Conservation (phyloP, 2,329 filamentous ascomycete species). For the Botryosphaeria agaves region DNA sequence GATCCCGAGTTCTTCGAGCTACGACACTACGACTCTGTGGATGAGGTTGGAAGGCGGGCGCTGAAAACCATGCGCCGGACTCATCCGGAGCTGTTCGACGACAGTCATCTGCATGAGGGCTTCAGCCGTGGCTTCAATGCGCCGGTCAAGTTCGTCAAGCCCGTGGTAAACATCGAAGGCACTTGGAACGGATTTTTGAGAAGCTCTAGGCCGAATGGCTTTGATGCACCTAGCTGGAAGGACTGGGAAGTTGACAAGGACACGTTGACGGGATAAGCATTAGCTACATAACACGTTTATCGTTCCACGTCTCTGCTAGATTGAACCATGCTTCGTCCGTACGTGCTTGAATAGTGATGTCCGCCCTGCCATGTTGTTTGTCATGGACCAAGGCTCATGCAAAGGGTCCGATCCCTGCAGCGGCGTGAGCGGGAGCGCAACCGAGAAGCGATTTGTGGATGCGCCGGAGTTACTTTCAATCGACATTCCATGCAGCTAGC, state of each 20-base stretch:
- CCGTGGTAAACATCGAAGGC: constrained; percentile 27
- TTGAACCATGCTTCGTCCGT: too few relatives aligned
- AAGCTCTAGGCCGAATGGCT: constrained; percentile 34
- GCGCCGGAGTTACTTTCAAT: too few relatives aligned
- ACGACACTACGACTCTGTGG: constrained; percentile 44
- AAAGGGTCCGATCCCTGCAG: too few relatives aligned
- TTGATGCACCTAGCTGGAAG: constrained; percentile 31
- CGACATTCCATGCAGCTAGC: too few relatives aligned
- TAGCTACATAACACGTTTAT: too few relatives aligned
- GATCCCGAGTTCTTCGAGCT: constrained; percentile 38
- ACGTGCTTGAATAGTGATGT: too few relatives aligned
- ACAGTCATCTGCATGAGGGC: constrained; percentile 29
- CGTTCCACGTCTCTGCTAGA: too few relatives aligned
- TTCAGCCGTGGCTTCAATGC: constrained; percentile 26
- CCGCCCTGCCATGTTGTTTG: too few relatives aligned
- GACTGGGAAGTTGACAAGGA: constrained; percentile 24
- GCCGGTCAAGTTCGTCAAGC: constrained; percentile 30
- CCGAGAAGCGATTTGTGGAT: too few relatives aligned
- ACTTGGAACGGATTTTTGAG: constrained; percentile 31
- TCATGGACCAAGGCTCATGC: too few relatives aligned
- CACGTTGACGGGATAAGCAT: constrained; percentile 9
- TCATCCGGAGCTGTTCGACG: constrained; percentile 37
- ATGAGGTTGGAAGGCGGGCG: constrained; percentile 44
- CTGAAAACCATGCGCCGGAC: constrained; percentile 35
- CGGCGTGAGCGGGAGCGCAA: too few relatives aligned